A percentile compares a stretch with the other conserved stretches of the same genome.
These are phyloP conservation scores for Hygrophoropsis aurantiaca DNA, from an alignment of 768 basidiomycete genomes.

Conservation along the genomic window DNA sequence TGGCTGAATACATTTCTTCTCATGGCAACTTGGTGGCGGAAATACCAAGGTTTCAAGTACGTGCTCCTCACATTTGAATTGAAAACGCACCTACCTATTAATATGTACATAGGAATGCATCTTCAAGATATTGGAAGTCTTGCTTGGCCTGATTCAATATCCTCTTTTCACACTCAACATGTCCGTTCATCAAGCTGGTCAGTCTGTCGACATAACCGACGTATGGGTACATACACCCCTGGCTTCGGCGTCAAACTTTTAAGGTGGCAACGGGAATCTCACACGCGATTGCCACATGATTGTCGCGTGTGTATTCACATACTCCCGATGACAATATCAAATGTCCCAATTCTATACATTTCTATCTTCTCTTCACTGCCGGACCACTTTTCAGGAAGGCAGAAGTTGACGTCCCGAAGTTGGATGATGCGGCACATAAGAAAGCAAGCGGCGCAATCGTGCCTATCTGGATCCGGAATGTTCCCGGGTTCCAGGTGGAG, in stretches of 20 bases:
- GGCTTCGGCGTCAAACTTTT: not conserved
- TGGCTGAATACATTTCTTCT: no score
- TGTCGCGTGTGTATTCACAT: conserved; percentile 14
- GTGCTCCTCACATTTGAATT: no score
- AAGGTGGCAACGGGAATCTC: not conserved
- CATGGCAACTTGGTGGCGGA: no score
- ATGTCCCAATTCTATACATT: conserved; percentile 12
- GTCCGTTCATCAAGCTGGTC: no score
- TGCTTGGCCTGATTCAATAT: no score
- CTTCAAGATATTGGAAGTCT: no score
- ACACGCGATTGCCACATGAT: conserved; percentile 3
- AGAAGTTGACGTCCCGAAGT: not conserved
- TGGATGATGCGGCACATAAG: not conserved
- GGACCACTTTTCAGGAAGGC: not conserved
- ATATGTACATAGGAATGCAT: no score
- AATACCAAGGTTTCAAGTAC: no score
- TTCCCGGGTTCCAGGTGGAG: not conserved
- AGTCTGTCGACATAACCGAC: no score
- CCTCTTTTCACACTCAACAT: no score
- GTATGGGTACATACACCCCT: no score
- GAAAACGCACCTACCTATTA: no score
- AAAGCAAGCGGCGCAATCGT: not conserved
- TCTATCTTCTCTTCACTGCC: conserved; percentile 11
- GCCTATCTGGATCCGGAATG: conserved; percentile 2
- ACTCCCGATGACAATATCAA: conserved; percentile 14